Evolutionary conservation across 2,329 filamentous ascomycete genomes (phyloP), one percentile per base, ranked within the genome.

Genomic region (Colletotrichum camelliae): DNA sequence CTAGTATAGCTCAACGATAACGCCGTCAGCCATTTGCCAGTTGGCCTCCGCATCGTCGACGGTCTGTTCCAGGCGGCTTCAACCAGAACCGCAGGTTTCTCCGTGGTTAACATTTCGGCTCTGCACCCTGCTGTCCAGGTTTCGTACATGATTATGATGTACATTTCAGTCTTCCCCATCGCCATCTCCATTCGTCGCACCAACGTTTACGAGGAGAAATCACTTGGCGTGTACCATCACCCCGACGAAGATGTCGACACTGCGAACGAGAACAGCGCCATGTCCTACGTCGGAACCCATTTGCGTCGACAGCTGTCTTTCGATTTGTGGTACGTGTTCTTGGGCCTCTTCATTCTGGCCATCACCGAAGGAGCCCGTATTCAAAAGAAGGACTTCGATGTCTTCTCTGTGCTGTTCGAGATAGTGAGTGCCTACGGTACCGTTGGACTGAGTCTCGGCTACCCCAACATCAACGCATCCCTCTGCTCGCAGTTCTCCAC

Each of bases 101-200:
- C 94, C 1, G 94, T 94, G 35, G 91, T 98, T 79, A 95, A 94
- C 82, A 86, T 98, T 52, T 88, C 94, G 2, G 86, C 90, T 0
- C 88, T 99, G 3, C 96, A 98, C 79, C 96, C 97, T 1, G 97
- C 94, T 4, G 95, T 98, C 74, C 96, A 98, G 81, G 95, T 97
- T 16, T 95, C 96, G 29, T 98, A 98, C 86, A 88, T 98, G 85
- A 93, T 98, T 84, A 98, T 98, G 97, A 98, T 98, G 97, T 98
- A 98, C 85, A 98, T 98, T 77, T 98, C 96, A 74, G 95, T 98
- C 75, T 98, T 98, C 80, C 96, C 96, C 7, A 98, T 98, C 80
- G 96, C 97, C 82, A 98, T 98, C 80, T 97, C 95, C 8, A 94
- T 98, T 80, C 95, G 96, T 69, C 90, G 95, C 78, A 98, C 96